A percentile compares a stretch with the other conserved stretches of the same genome.
Conservation (phyloP, 306 rosid species). For the Pachyrhizus erosus region DNA sequence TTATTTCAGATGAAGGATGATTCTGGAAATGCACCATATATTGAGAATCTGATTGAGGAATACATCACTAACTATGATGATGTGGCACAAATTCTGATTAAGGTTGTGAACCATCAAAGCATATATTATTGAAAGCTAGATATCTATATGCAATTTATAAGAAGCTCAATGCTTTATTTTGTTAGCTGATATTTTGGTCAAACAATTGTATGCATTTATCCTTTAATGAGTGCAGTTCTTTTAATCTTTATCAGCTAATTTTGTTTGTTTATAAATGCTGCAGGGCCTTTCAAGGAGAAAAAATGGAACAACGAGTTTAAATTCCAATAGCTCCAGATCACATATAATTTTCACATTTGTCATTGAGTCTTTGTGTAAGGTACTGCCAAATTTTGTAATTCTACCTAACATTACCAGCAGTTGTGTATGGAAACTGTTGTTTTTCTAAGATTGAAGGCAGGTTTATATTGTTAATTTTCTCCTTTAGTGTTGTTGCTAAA, state of each 20-base stretch:
- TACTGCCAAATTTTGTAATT: slow-evolving; percentile 44
- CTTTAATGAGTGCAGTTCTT: background rate
- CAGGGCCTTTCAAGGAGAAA: slow-evolving; percentile 97
- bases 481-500: slow-evolving; percentile 15
- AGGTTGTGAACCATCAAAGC: slow-evolving; percentile 57
- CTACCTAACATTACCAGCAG: background rate
- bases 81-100: slow-evolving; percentile 78
- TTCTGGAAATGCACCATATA: slow-evolving; percentile 60
- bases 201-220: slow-evolving; percentile 6
- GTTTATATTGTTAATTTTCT: background rate
- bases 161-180: slow-evolving; percentile 12
- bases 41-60: slow-evolving; percentile 94
- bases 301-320: slow-evolving; percentile 77
- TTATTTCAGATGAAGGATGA: slow-evolving; percentile 80
- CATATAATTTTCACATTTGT: slow-evolving; percentile 81
- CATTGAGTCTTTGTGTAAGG: slow-evolving; percentile 92
- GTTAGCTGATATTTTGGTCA: slow-evolving; percentile 22
- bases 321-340: slow-evolving; percentile 85
- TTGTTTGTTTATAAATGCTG: slow-evolving; percentile 31
- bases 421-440: slow-evolving; percentile 6
- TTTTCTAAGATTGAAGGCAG: background rate
- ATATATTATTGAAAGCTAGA: slow-evolving; percentile 23
- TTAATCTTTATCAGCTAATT: slow-evolving; percentile 29
- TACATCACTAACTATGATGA: slow-evolving; percentile 87
- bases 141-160: slow-evolving; percentile 14